A percentile compares a stretch with the other conserved stretches of the same genome.
Conservation (phyloP, 2,329 filamentous ascomycete genomes). For the Dothistroma pini region DNA sequence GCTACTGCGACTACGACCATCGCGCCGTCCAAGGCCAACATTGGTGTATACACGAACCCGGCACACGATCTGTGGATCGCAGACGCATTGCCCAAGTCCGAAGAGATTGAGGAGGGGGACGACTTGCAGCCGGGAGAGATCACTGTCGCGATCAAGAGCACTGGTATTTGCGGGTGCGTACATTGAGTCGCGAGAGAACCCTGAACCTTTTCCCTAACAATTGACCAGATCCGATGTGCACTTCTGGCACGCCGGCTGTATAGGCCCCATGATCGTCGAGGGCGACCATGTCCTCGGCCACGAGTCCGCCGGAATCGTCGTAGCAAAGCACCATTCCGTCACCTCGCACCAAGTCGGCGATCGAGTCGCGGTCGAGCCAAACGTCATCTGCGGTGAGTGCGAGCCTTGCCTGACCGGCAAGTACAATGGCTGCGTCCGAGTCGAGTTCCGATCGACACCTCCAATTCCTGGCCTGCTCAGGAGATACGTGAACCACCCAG, state of each 20-base stretch:
- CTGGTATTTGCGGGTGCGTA: constrained; percentile 86
- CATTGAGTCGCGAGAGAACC: constrained; percentile 34
- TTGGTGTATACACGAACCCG: constrained; percentile 94
- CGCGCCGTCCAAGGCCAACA: constrained; percentile 71
- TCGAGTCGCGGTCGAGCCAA: constrained; percentile 89
- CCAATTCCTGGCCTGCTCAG: constrained; percentile 82
- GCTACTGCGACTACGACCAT: constrained; percentile 25
- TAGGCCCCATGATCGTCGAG: constrained; percentile 60
- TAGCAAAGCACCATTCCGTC: constrained; percentile 81
- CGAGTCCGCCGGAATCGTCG: constrained; percentile 79
- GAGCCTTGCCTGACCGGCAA: constrained; percentile 87
- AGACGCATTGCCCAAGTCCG: constrained; percentile 69
- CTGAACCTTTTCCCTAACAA: background rate
- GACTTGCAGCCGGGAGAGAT: constrained; percentile 77
- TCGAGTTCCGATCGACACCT: constrained; percentile 85
- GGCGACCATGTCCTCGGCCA: constrained; percentile 68
- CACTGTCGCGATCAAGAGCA: constrained; percentile 84
- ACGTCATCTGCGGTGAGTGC: constrained; percentile 86
- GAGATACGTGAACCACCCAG: constrained; percentile 92
- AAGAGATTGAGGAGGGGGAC: constrained; percentile 66
- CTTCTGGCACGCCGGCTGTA: constrained; percentile 47
- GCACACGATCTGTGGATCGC: constrained; percentile 87
- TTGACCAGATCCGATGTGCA: constrained; percentile 57
- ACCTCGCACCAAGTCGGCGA: constrained; percentile 76
- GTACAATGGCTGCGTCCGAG: constrained; percentile 89